A percentile compares a stretch with the other conserved stretches of the same genome.
Conservation (phyloP, 805 yeast genomes). For the Metahyphopichia silvanorum region DNA sequence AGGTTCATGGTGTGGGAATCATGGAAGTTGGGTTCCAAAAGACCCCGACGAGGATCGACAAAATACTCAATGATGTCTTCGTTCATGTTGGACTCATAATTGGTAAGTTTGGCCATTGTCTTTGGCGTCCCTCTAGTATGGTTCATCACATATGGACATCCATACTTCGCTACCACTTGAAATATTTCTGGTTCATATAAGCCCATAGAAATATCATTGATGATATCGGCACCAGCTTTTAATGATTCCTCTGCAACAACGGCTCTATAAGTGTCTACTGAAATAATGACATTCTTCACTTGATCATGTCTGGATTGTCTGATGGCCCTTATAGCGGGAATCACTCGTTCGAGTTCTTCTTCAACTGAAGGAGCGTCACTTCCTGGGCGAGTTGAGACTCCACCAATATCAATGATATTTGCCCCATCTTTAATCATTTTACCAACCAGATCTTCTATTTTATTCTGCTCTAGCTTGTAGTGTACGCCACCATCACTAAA, state of each 20-base stretch:
- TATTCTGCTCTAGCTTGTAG: constrained; percentile 26
- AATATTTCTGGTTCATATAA: constrained; percentile 63
- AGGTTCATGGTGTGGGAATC: constrained; percentile 30
- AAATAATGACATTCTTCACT: constrained; percentile 49
- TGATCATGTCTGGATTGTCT: constrained; percentile 38
- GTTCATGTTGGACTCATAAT: constrained; percentile 44
- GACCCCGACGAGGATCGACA: constrained; percentile 22
- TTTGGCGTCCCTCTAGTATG: constrained; percentile 83
- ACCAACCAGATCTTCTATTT: constrained; percentile 44
- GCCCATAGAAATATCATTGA: constrained; percentile 90
- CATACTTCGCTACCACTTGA: constrained; percentile 60
- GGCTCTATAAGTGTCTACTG: constrained; percentile 86
- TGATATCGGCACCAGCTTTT: constrained; percentile 79
- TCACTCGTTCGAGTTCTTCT: constrained; percentile 69
- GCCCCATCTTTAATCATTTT: constrained; percentile 58
- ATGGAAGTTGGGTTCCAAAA: constrained; percentile 12
- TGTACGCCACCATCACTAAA: constrained; percentile 83
- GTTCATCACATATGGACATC: constrained; percentile 75
- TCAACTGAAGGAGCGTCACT: constrained; percentile 55
- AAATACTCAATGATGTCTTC: constrained; percentile 35
- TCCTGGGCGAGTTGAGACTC: constrained; percentile 91
- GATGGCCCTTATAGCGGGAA: constrained; percentile 65
- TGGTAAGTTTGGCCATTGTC: constrained; percentile 62
- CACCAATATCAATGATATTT: constrained; percentile 87
- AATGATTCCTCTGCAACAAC: constrained; percentile 70